These are phyloP conservation scores for Aspergillus felis DNA, from an alignment of 2,329 filamentous ascomycete species.

Conservation along the genomic window DNA sequence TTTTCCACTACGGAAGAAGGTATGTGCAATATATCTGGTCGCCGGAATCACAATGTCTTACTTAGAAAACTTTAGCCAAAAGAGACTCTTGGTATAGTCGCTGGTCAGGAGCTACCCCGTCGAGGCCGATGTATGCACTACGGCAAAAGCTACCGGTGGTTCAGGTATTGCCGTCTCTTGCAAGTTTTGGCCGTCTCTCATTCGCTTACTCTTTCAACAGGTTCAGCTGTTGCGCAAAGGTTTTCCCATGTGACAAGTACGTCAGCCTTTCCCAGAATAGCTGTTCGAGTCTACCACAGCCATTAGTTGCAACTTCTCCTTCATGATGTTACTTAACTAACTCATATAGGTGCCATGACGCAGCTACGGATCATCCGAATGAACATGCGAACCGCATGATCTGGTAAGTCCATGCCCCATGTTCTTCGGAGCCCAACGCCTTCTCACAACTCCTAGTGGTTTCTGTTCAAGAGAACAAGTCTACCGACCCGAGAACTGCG, in stretches of 20 bases:
- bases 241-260: constrained; percentile 55
- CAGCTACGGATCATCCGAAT: constrained; percentile 64
- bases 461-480: constrained; percentile 77
- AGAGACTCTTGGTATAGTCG: constrained; percentile 53
- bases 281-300: background rate
- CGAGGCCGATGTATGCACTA: constrained; percentile 54
- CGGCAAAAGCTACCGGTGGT: constrained; percentile 54
- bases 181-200: background rate
- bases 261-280: constrained; percentile 10
- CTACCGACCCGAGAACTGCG: constrained; percentile 72
- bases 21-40: constrained; percentile 17
- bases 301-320: background rate
- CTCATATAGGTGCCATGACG: constrained; percentile 65
- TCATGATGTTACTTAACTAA: constrained; percentile 2
- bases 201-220: constrained; percentile 25
- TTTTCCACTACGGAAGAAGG: constrained; percentile 35
- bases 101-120: constrained; percentile 51
- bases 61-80: constrained; percentile 30
- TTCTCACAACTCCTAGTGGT: constrained; percentile 40
- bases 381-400: constrained; percentile 85
- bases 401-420: constrained; percentile 45
- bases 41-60: background rate
- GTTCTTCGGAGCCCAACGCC: background rate
- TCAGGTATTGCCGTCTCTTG: constrained; percentile 36
- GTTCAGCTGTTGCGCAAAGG: constrained; percentile 55